Conservation (phyloP, 306 rosid genomes). For the Dalbergia oliveri region DNA sequence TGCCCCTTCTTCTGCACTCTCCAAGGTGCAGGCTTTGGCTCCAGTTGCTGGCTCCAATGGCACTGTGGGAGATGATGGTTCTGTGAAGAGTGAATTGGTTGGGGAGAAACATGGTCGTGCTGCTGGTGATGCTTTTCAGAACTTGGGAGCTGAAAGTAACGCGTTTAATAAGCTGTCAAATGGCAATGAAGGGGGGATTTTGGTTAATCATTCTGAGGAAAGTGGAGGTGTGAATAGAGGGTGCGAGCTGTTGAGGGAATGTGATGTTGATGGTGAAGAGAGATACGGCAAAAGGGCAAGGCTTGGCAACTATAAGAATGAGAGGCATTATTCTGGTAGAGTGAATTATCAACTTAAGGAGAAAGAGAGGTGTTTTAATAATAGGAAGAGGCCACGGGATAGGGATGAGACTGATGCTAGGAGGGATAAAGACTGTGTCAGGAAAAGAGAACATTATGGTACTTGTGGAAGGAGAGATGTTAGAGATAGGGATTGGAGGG, state of each 20-base stretch:
- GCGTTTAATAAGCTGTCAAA: conserved; percentile 37
- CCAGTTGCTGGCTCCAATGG: conserved; percentile 37
- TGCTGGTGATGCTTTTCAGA: conserved; percentile 42
- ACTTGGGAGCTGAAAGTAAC: conserved; percentile 33
- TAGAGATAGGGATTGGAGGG: conserved; percentile 75
- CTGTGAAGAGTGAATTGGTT: conserved; percentile 29
- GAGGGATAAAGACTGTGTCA: conserved; percentile 65
- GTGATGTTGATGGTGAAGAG: conserved; percentile 58
- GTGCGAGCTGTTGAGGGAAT: conserved; percentile 42
- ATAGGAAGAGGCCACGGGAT: conserved; percentile 78
- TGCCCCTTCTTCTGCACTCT: conserved; percentile 30
- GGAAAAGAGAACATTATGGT: conserved; percentile 70
- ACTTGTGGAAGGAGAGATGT: conserved; percentile 65
- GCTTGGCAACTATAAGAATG: conserved; percentile 54
- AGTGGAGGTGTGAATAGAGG: conserved; percentile 49
- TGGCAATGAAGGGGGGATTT: conserved; percentile 48
- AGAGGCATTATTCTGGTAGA: conserved; percentile 57
- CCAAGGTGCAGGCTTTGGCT: conserved; percentile 37
- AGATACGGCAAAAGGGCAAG: conserved; percentile 72
- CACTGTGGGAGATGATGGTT: conserved; percentile 31
- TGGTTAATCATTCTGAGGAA: conserved; percentile 36
- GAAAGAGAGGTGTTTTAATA: conserved; percentile 51
- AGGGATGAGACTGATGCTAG: conserved; percentile 68
- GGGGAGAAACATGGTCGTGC: conserved; percentile 37
- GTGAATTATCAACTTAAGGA: conserved; percentile 58